These are phyloP conservation scores for Cotoneaster glaucophyllus DNA, from an alignment of 306 rosid species.

Conservation along the genomic window DNA sequence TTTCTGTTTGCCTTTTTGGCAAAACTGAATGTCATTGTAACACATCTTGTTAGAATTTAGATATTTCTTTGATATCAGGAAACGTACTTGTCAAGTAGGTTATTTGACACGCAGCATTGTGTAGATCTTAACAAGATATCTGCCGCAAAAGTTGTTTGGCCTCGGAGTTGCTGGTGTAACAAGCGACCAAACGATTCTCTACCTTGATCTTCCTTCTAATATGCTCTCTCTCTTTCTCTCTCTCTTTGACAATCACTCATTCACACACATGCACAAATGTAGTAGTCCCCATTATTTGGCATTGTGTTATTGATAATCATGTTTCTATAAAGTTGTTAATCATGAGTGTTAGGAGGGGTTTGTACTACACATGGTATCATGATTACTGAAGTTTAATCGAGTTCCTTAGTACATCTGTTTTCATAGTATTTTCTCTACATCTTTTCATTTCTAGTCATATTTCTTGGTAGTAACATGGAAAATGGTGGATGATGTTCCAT, in stretches of 20 bases:
- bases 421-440: background rate
- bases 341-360: background rate
- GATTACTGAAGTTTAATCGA: background rate
- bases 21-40: background rate
- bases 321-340: background rate
- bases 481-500: background rate
- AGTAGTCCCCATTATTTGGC: background rate
- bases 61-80: background rate
- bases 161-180: constrained; percentile 54
- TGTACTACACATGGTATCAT: background rate
- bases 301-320: background rate
- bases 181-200: constrained; percentile 41
- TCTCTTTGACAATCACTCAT: background rate
- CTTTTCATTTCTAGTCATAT: background rate
- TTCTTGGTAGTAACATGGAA: background rate
- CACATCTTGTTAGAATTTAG: background rate
- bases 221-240: constrained; percentile 17
- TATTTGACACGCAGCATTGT: constrained; percentile 3
- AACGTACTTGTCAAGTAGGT: background rate
- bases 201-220: constrained; percentile 89
- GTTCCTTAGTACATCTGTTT: background rate
- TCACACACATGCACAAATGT: too few species aligned
- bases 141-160: constrained; percentile 69
- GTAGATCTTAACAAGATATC: constrained; percentile 77
- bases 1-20: background rate